These are phyloP conservation scores for Melaleuca alternifolia DNA, from an alignment of 345 rosid genomes.

Conservation along the genomic window DNA sequence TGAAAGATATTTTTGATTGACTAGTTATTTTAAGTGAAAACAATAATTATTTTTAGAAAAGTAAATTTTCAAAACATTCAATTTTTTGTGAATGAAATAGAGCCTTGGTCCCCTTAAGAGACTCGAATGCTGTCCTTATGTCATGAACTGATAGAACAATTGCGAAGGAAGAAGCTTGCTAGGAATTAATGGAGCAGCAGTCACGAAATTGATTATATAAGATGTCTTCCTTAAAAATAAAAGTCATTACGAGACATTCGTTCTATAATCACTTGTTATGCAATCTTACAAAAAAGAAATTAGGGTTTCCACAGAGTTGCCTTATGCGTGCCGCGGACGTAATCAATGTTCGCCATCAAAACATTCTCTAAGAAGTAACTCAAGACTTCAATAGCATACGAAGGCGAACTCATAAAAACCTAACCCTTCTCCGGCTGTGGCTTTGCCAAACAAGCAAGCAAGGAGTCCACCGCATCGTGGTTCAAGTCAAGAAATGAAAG, in stretches of 20 bases:
- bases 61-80: no score
- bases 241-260: not conserved
- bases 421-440: no score
- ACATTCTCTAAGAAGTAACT: no score
- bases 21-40: no score
- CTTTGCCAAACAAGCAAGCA: no score
- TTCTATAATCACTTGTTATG: not conserved
- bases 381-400: no score
- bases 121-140: not conserved
- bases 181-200: not conserved
- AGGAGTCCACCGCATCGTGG: no score
- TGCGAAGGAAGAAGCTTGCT: not conserved
- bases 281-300: not conserved
- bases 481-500: no score
- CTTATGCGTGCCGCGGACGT: not conserved
- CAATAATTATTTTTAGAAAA: no score
- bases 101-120: not conserved
- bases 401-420: no score
- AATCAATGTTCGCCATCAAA: not conserved
- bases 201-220: not conserved
- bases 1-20: no score
- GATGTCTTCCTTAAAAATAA: not conserved
- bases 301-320: not conserved
- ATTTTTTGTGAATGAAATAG: no score
- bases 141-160: not conserved